phyloP scores from a whole-genome alignment of 176 grass and related monocot genomes.

The Alopecurus myosuroides region DNA sequence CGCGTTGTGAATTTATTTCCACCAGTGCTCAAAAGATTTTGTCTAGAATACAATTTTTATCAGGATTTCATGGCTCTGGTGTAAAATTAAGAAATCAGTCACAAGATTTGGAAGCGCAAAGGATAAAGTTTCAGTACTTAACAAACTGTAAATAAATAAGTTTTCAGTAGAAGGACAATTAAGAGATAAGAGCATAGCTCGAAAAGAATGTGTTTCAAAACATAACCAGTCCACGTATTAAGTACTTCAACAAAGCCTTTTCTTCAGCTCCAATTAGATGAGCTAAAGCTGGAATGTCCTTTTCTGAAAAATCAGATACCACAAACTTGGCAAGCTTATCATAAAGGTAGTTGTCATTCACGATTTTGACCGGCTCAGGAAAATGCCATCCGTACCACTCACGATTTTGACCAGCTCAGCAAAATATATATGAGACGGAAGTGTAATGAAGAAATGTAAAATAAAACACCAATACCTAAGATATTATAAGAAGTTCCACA shows the following conservation, averaged over 20 bases:
- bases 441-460: too few relatives aligned
- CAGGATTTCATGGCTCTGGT: conserved; percentile 65
- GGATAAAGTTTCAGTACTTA: neutral
- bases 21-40: too few relatives aligned
- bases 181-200: neutral
- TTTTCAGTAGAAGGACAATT: neutral
- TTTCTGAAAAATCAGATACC: conserved; percentile 55
- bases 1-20: too few relatives aligned
- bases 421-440: conserved; percentile 24
- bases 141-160: neutral
- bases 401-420: conserved; percentile 76
- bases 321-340: conserved; percentile 71
- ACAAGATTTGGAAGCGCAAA: conserved; percentile 1
- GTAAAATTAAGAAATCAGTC: neutral
- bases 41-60: too few relatives aligned
- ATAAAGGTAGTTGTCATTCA: too few relatives aligned
- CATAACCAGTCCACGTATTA: neutral
- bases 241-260: conserved; percentile 87
- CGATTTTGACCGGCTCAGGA: conserved; percentile 69
- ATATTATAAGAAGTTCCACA: too few relatives aligned
- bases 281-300: conserved; percentile 58
- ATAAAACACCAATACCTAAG: too few relatives aligned
- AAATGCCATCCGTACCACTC: conserved; percentile 92
- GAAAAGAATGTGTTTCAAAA: neutral
- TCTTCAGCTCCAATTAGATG: conserved; percentile 77